Evolutionary conservation across 1,284 basidiomycete species (phyloP), one percentile per base, ranked within the genome.

Genomic region (Cryptococcus floricola): DNA sequence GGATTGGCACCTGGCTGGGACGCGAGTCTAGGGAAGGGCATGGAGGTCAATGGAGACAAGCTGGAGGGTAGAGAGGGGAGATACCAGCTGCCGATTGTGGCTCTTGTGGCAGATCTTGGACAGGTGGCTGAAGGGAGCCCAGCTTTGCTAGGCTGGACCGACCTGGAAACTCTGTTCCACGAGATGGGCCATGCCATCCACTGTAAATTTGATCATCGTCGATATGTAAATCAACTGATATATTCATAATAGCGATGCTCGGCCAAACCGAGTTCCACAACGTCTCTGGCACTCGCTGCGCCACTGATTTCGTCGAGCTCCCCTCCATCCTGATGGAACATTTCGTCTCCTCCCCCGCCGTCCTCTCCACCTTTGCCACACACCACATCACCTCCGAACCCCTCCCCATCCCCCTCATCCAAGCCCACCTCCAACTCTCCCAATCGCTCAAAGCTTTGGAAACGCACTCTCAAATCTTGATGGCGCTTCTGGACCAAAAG

Each of bases 101-200:
- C 95, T 4, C 79, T 98, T 8, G 79, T 94, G n/a, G 96, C 91
- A 67, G 93, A 95, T 69, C 96, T 98, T 69, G 79, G 84, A 16
- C 80, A 81, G 0, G 61, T 82, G 12, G 78, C 81, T 14, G 77
- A 80, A 31, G 87, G 85, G 1, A 45, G 55, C 46, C 82, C 89
- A 1, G 86, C 89, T 0, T 78, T 87, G 42, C 77, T 98, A 28
- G 86, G 87, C 57, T 98, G 94, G 94, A 87, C 89, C 67, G 93
- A 98, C 68, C 90, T 98, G 9, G 82, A 90, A 72, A 98, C 95
- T 1, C 79, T 98, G 18, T 97, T 95, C 77, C 95, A 98, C 68
- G 95, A 98, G 77, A 97, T 98, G 93, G 95, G 95, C 0, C 95
- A 98, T 75, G 95, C 95, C 2, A 92, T 98, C 83, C 95, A 98